These are phyloP conservation scores for Aspergillus puulaauensis DNA, from an alignment of 2,329 filamentous ascomycete genomes.

Conservation along the genomic window DNA sequence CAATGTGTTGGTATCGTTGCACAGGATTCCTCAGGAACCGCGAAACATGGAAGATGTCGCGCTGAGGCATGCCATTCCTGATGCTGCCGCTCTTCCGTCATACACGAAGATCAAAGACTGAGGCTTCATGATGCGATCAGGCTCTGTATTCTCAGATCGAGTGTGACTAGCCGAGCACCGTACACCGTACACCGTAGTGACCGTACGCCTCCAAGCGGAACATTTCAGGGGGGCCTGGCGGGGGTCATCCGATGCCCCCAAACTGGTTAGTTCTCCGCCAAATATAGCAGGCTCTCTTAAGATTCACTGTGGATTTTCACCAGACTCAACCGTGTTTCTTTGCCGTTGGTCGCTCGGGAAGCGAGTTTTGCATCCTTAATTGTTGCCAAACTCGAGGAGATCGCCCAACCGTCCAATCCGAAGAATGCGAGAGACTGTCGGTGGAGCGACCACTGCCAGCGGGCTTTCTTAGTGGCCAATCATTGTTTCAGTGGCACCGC, in stretches of 20 bases:
- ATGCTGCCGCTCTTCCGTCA: too few species aligned
- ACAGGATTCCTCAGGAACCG: not conserved
- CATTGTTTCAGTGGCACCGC: slow-evolving; percentile 8
- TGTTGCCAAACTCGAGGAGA: slow-evolving; percentile 15
- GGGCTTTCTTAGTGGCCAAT: slow-evolving; percentile 1
- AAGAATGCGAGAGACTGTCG: not conserved
- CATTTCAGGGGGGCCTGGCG: slow-evolving; percentile 20
- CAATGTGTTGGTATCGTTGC: too few species aligned
- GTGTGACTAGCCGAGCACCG: too few species aligned
- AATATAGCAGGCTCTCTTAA: slow-evolving; percentile 20
- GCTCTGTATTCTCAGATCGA: not conserved
- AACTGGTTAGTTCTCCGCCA: slow-evolving; percentile 13
- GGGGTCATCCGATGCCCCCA: slow-evolving; percentile 14
- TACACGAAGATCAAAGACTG: too few species aligned
- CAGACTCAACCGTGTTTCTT: slow-evolving; percentile 17
- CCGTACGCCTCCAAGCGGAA: not conserved
- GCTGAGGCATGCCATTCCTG: not conserved
- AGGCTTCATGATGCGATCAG: not conserved
- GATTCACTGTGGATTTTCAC: not conserved
- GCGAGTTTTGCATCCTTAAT: slow-evolving; percentile 19
- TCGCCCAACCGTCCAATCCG: not conserved
- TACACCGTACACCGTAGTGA: too few species aligned
- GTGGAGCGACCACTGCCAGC: not conserved
- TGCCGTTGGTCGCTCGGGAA: slow-evolving; percentile 16
- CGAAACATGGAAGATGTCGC: not conserved